Evolutionary conservation across 805 yeast species (phyloP).

Genomic region (Yamadazyma phyllophila): DNA sequence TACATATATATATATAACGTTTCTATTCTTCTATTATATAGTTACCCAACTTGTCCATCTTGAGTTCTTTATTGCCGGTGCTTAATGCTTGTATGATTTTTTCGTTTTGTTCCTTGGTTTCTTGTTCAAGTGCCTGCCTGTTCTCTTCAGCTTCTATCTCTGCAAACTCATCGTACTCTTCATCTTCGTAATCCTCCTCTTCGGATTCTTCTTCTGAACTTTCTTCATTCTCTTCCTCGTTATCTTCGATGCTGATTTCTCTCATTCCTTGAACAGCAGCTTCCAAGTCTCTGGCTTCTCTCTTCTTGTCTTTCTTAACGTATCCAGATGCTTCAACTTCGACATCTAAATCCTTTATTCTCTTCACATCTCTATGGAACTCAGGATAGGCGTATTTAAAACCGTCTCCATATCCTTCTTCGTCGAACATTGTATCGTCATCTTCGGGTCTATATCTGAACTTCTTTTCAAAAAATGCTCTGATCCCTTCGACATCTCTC

Average conservation of each 20-base stretch:
- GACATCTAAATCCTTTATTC: slow-evolving; percentile 72
- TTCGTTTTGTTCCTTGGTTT: slow-evolving; percentile 36
- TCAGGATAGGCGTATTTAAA: slow-evolving; percentile 74
- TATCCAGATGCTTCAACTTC: slow-evolving; percentile 92
- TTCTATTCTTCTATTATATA: slow-evolving; percentile 57
- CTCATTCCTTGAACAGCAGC: slow-evolving; percentile 71
- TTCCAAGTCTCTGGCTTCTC: slow-evolving; percentile 54
- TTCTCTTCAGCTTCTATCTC: slow-evolving; percentile 10
- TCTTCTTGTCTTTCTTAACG: slow-evolving; percentile 40
- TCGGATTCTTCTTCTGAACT: slow-evolving; percentile 33
- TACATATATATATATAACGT: slow-evolving; percentile 10
- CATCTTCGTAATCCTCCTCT: slow-evolving; percentile 31
- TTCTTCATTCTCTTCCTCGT: slow-evolving; percentile 45
- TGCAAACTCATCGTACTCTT: slow-evolving; percentile 34
- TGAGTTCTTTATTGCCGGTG: slow-evolving; percentile 59
- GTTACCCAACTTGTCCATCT: slow-evolving; percentile 81
- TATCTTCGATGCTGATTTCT: slow-evolving; percentile 25
- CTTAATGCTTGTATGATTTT: slow-evolving; percentile 70
- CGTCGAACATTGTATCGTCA: slow-evolving; percentile 71
- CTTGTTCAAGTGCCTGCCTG: slow-evolving; percentile 19
- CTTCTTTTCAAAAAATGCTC: slow-evolving; percentile 76
- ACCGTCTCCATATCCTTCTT: slow-evolving; percentile 81
- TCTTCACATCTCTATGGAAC: slow-evolving; percentile 69
- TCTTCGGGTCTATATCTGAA: slow-evolving; percentile 68
- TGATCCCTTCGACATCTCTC: slow-evolving; percentile 89